These are phyloP conservation scores for Sphaerostilbella broomeana DNA, from an alignment of 2,329 filamentous ascomycete genomes.

Conservation along the genomic window DNA sequence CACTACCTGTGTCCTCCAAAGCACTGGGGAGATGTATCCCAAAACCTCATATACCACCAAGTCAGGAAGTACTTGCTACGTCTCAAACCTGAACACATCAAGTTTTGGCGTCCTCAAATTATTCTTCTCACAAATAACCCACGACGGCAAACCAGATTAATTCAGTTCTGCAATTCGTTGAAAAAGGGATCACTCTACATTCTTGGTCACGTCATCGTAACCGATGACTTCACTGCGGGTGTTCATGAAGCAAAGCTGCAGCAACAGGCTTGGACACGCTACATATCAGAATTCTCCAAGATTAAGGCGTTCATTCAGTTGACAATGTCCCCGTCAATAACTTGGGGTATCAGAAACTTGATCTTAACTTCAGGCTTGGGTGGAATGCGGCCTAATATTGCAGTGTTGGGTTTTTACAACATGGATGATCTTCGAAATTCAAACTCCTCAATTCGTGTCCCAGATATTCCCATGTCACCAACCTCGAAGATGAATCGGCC, in stretches of 20 bases:
- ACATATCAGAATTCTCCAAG: constrained; percentile 72
- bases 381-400: constrained; percentile 85
- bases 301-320: constrained; percentile 90
- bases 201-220: constrained; percentile 81
- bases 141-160: constrained; percentile 72
- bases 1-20: constrained; percentile 83
- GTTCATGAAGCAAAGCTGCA: constrained; percentile 77
- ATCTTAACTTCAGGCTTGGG: constrained; percentile 76
- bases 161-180: constrained; percentile 85
- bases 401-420: constrained; percentile 73
- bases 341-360: constrained; percentile 79
- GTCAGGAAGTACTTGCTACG: constrained; percentile 81
- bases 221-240: constrained; percentile 69
- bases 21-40: constrained; percentile 83
- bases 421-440: constrained; percentile 66
- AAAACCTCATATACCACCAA: constrained; percentile 79
- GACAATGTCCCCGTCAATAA: constrained; percentile 72
- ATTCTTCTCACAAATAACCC: constrained; percentile 78
- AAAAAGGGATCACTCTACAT: constrained; percentile 86
- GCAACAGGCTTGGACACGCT: constrained; percentile 76
- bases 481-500: constrained; percentile 26
- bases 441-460: constrained; percentile 49
- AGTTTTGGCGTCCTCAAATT: constrained; percentile 88
- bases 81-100: constrained; percentile 82
- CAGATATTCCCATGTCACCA: constrained; percentile 38